Percentiles rank a stretch among this genome's conserved stretches.
Conservation (phyloP, 768 basidiomycete genomes). For the Pleurotus djamor region DNA sequence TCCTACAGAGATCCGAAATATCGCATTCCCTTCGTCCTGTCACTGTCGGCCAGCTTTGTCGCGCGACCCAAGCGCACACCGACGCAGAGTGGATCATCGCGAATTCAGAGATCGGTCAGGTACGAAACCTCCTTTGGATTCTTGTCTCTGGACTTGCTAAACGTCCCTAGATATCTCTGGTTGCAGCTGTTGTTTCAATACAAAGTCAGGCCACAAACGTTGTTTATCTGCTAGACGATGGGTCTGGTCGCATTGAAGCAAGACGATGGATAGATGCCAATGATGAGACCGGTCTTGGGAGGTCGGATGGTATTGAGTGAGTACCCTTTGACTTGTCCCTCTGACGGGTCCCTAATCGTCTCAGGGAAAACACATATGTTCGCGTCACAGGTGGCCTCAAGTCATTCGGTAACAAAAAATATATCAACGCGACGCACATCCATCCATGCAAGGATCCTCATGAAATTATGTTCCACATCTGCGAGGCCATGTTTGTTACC, state of each 20-base stretch:
- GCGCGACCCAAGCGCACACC: conserved; percentile 79
- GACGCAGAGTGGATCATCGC: conserved; percentile 91
- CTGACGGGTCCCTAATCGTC: conserved; percentile 1
- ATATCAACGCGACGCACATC: conserved; percentile 78
- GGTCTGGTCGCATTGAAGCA: conserved; percentile 75
- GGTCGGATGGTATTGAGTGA: conserved; percentile 46
- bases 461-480: conserved; percentile 80
- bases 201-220: conserved; percentile 77
- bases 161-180: conserved; percentile 58
- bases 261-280: conserved; percentile 78
- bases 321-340: conserved; percentile 8
- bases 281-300: conserved; percentile 51
- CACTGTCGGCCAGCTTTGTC: conserved; percentile 42
- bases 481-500: conserved; percentile 72
- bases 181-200: conserved; percentile 71
- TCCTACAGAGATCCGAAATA: conserved; percentile 30
- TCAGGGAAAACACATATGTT: conserved; percentile 75
- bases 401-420: conserved; percentile 75
- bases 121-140: conserved; percentile 22
- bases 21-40: conserved; percentile 34
- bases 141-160: conserved; percentile 3
- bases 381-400: conserved; percentile 83
- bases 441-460: conserved; percentile 65
- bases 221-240: conserved; percentile 82
- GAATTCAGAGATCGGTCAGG: conserved; percentile 78